Evolutionary conservation across 2,329 filamentous ascomycete species (phyloP).

Genomic region (Xylaria sp.): DNA sequence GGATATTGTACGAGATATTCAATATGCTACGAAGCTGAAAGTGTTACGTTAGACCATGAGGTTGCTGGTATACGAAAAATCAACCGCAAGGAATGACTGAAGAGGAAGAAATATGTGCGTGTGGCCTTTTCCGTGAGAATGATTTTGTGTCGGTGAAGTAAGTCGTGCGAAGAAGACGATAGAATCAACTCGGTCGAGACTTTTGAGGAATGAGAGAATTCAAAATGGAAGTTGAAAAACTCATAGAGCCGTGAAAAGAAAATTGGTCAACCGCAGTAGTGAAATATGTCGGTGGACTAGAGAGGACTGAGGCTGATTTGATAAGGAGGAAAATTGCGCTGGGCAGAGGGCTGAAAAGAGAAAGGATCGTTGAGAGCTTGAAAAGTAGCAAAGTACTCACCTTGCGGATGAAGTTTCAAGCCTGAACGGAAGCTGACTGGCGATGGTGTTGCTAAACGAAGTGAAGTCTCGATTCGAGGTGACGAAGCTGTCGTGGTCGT

Average conservation of each 20-base stretch:
- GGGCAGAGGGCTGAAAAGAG: not conserved
- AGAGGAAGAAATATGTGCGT: not conserved
- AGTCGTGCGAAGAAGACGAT: too few species aligned
- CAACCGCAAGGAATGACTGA: not conserved
- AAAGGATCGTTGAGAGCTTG: not conserved
- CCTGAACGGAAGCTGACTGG: not conserved
- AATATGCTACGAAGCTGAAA: not conserved
- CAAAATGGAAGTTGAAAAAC: too few species aligned
- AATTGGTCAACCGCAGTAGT: too few species aligned
- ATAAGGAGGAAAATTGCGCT: not conserved
- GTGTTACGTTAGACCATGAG: not conserved
- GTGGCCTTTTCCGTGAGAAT: not conserved
- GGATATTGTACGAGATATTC: not conserved
- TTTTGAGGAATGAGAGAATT: too few species aligned
- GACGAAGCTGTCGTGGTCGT: constrained; percentile 1
- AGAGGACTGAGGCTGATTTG: not conserved
- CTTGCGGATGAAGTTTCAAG: constrained; percentile 9
- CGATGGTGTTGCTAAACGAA: not conserved
- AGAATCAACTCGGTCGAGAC: too few species aligned
- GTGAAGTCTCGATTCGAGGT: not conserved
- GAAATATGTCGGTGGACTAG: not conserved
- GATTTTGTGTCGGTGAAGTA: not conserved
- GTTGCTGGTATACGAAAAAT: not conserved
- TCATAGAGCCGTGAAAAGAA: too few species aligned
- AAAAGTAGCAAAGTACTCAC: constrained; percentile 9